Conservation (phyloP, 495 filamentous ascomycete species). For the Jackrogersella multiformis region DNA sequence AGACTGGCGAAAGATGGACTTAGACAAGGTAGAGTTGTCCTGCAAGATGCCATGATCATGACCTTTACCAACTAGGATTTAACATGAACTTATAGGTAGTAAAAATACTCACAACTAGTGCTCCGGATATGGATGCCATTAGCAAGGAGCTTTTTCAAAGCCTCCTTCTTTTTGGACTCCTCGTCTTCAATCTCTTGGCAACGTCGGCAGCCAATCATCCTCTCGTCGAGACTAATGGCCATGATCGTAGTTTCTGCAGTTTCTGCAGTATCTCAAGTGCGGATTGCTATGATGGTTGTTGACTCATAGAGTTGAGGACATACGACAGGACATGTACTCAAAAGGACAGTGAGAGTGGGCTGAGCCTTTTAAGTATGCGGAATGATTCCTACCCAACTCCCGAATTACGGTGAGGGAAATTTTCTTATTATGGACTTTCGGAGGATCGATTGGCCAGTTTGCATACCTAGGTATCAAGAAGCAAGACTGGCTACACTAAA, state of each 20-base stretch:
- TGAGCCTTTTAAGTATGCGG: slow-evolving; percentile 26
- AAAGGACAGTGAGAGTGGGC: slow-evolving; percentile 10
- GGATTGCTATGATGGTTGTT: not conserved
- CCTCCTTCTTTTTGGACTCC: slow-evolving; percentile 28
- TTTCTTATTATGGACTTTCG: slow-evolving; percentile 33
- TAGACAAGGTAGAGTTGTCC: not conserved
- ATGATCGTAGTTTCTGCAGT: too few relatives aligned
- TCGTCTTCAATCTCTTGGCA: slow-evolving; percentile 43
- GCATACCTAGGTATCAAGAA: too few relatives aligned
- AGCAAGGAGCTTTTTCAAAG: not conserved
- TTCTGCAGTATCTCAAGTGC: not conserved
- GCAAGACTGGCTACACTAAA: slow-evolving; percentile 28
- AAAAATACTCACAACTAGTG: slow-evolving; percentile 20
- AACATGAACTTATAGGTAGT: not conserved
- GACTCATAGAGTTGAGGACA: not conserved
- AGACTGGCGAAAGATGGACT: not conserved
- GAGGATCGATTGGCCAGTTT: slow-evolving; percentile 38
- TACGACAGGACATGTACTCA: slow-evolving; percentile 12
- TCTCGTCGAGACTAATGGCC: slow-evolving; percentile 32
- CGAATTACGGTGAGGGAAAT: slow-evolving; percentile 37
- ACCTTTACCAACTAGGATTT: not conserved
- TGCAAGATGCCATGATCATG: not conserved
- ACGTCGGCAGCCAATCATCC: slow-evolving; percentile 24
- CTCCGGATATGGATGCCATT: not conserved
- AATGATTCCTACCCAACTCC: not conserved